Base-by-base conservation (phyloP, 179 eudicot species). In the Heliamphora pulchella region DNA sequence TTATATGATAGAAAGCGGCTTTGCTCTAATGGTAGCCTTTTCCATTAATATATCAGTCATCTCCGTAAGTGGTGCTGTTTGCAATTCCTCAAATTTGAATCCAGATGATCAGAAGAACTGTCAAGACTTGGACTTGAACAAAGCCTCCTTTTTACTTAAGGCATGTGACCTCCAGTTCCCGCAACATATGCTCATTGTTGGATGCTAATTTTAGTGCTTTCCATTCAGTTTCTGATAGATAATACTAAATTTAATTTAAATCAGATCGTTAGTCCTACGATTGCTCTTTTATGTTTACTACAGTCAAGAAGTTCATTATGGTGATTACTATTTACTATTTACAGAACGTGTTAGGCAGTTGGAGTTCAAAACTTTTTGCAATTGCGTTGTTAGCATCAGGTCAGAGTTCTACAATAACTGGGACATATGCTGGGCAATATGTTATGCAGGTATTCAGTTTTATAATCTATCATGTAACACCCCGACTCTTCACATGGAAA, bases 401-500 rank as follows among this genome's bases (percentile, higher is more conserved):
- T 20, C 99, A 96, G 87, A 96, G 99, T 87, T 96, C 99, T 77
- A 96, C 99, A 46, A 96, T 96, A 82, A 96, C 99, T 3, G 99
- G 99, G 80, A 96, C 99, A 2, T 96, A 96, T 86, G 99, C 99
- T 44, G 99, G 99, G 53, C 99, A 96, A 85, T 96, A 91, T 85
- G 94, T 96, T 75, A 96, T 96, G 99, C 99, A 96, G 98, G 99
- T 94, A 84, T 76, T 50, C 7, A 43, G 13, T 71, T 14, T 76
- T 55, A 22, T 50, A 15, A 43, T 73, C 22, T 62, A 50, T 57
- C 59, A 58, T 50, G 39, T 20, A 31, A 31, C 31, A 31, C 31
- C 0, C 31, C 31, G 31, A 31, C 31, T 31, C 31, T 31, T 31
- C 31, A 31, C 31, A 31, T 31, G 31, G 31, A 0, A 31, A 31